These are phyloP conservation scores for Guyanaporus albipodus DNA, from an alignment of 768 basidiomycete genomes.

Conservation along the genomic window DNA sequence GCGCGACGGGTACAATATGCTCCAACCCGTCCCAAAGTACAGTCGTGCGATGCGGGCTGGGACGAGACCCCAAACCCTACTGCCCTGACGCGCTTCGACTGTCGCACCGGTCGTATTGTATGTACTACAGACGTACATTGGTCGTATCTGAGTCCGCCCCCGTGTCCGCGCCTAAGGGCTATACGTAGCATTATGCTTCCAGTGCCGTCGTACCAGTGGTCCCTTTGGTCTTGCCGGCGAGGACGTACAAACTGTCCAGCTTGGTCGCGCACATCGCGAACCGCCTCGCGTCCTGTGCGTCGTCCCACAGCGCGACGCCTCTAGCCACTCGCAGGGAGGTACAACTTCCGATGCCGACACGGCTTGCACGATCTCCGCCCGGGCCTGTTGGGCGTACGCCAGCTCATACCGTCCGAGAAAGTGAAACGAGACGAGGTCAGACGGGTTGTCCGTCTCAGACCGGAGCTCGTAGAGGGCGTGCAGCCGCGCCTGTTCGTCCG, in stretches of 20 bases:
- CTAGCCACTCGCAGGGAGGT: too few relatives aligned
- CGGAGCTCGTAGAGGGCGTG: constrained; percentile 17
- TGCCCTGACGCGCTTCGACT: too few relatives aligned
- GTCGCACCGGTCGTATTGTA: too few relatives aligned
- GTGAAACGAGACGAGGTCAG: constrained; percentile 26
- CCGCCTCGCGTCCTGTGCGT: constrained; percentile 24
- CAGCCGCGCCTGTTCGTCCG: constrained; percentile 37
- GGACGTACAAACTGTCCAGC: constrained; percentile 23
- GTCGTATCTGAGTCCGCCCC: too few relatives aligned
- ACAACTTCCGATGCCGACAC: constrained; percentile 14
- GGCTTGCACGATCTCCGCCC: constrained; percentile 13
- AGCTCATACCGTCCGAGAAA: constrained; percentile 20
- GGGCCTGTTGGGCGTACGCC: constrained; percentile 17
- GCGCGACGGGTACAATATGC: too few relatives aligned
- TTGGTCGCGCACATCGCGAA: constrained; percentile 27
- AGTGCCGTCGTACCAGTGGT: too few relatives aligned
- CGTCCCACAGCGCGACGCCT: constrained; percentile 28
- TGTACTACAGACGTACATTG: too few relatives aligned
- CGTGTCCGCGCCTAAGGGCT: too few relatives aligned
- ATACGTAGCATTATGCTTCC: too few relatives aligned
- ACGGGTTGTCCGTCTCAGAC: constrained; percentile 22
- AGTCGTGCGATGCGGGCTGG: too few relatives aligned
- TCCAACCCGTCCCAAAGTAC: too few relatives aligned
- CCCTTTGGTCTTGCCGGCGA: constrained; percentile 3
- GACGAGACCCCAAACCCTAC: too few relatives aligned